Evolutionary conservation across 768 basidiomycete species (phyloP), one percentile per base, ranked within the genome.

Genomic region (Mycena polygramma): DNA sequence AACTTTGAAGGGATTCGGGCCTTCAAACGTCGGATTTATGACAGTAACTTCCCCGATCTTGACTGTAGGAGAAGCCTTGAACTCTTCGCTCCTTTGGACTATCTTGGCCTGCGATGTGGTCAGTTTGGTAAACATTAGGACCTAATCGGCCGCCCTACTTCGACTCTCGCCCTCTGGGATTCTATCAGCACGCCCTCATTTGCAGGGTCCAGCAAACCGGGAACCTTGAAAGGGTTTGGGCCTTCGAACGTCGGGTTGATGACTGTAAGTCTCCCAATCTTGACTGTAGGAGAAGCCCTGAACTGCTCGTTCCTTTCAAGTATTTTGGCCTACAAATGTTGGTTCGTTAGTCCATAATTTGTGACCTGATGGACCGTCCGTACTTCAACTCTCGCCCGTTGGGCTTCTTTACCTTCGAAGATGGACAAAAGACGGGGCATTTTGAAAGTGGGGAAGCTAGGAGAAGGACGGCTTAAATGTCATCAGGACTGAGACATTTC

Each of bases 211-310:
- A 69, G 22, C 20, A 69, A 26, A 48, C 66, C 71, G 1, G 66
- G 48, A 48, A 48, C 46, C 26, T 69, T n/a, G n/a, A 62, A 73
- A 13, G 72, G 72, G 58, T 73, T 73, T 10, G 63, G 68, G 13
- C 72, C 72, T 22, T 69, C 72, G 37, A 57, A 73, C 1, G 45
- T 66, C 72, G 71, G 71, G 48, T 72, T 72, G 54, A 69, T 36
- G 22, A 66, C 71, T 17, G 71, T 72, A 3, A 65, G 39, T 10
- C 53, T 13, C 0, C 71, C 67, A 62, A 73, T 69, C 54, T 49
- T 66, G 9, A 73, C 41, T 17, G 72, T 73, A 14, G 72, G 72
- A 39, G 46, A 69, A 10, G 67, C 71, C 22, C 68, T 67, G n/a
- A 73, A 73, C 37, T 30, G 52, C 46, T 73, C 72, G 20, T 64